Base-by-base conservation (phyloP, 2,329 filamentous ascomycete genomes). In the Clarireedia sp. region DNA sequence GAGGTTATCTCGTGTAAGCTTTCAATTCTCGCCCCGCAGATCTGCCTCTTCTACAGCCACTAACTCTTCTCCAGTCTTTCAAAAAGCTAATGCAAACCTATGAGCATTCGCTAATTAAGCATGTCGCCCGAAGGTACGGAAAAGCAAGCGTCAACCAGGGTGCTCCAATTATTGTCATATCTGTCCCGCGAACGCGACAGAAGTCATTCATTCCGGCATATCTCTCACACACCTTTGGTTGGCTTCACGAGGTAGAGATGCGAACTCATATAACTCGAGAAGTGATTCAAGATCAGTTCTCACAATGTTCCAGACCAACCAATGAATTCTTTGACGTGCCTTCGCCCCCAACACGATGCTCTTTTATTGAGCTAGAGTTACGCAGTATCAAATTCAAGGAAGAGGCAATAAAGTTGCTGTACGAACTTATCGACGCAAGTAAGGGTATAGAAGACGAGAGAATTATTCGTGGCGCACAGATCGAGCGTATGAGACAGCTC, bases 51-150 rank as follows among this genome's bases (percentile, higher is more conserved):
- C 24, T 5, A 8, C 17, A 33, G 3, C 29, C 29, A 33, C 16
- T 43, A 19, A 51, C 19, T 47, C n/a, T 51, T 12, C 21, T 44
- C 6, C n/a, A 55, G 53, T 50, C 53, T n/a, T 55, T 50, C 10
- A 43, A 26, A 16, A 33, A 44, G 10, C 24, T 55, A n/a, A 33
- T 55, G n/a, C 23, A 44, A 10, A 26, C 46, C 16, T 55, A 55
- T 3, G 46, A 55, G 38, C 19, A 43, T 36, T 36, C 46, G 14
- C 36, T 55, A 8, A 44, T 26, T 19, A 44, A 50, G 19, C 33
- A 17, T n/a, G 46, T 49, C 12, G 29, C 29, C 19, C 37, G 29
- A 12, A 9, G 36, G 3, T 50, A 48, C 19, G 21, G 19, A 19
- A 36, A 48, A 12, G 17, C 33, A 7, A 26, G 29, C 5, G 44